These are phyloP conservation scores for Kazachstania sp. DNA, from an alignment of 1,139 yeast species.

Conservation along the genomic window DNA sequence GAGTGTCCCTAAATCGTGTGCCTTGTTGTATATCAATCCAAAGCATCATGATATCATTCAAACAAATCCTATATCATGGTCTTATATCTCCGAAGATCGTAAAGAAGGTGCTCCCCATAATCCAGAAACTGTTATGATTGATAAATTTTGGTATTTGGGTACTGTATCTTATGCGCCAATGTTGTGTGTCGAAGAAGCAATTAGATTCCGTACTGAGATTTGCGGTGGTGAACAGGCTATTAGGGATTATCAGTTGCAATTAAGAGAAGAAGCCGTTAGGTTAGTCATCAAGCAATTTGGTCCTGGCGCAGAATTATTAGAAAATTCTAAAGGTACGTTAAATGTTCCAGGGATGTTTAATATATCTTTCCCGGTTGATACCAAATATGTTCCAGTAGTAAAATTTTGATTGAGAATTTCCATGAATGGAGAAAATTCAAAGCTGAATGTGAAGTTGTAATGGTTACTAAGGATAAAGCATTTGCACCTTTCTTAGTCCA, in stretches of 20 bases:
- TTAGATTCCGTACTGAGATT: conserved; percentile 41
- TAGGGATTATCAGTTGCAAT: conserved; percentile 37
- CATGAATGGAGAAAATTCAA: conserved; percentile 10
- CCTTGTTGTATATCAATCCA: conserved; percentile 50
- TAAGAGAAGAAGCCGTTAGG: conserved; percentile 40
- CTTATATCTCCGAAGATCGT: conserved; percentile 9
- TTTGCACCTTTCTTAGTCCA: conserved; percentile 41
- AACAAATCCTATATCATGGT: conserved; percentile 48
- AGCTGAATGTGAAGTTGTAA: conserved; percentile 15
- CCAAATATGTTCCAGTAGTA: conserved; percentile 8
- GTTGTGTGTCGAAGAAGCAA: conserved; percentile 36
- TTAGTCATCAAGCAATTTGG: conserved; percentile 33
- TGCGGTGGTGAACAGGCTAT: conserved; percentile 60
- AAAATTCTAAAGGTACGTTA: conserved; percentile 14
- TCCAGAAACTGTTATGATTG: conserved; percentile 11
- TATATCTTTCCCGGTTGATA: conserved; percentile 13
- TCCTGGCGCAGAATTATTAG: conserved; percentile 12
- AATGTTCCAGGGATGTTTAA: conserved; percentile 18
- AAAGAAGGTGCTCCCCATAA: conserved; percentile 4
- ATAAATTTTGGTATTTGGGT: conserved; percentile 33
- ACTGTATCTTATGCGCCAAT: conserved; percentile 33
- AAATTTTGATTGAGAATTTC: conserved; percentile 7
- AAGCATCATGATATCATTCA: conserved; percentile 45
- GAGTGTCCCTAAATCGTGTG: conserved; percentile 50
- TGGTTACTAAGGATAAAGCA: conserved; percentile 34